These are phyloP conservation scores for Licmophora abbreviata DNA, from an alignment of 108 stramenopile genomes.

Conservation along the genomic window DNA sequence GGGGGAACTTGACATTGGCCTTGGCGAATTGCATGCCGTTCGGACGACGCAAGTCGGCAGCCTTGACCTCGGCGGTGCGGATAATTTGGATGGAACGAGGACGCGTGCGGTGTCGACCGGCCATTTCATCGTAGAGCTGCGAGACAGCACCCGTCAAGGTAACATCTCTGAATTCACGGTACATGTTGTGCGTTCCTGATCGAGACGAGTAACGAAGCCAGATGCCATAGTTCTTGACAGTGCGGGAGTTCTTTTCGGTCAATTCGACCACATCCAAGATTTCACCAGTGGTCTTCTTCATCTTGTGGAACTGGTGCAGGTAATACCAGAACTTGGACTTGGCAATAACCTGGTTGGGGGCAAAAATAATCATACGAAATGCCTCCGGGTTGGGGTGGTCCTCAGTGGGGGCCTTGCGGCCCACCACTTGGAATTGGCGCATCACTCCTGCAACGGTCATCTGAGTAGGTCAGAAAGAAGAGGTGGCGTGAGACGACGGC, in stretches of 20 bases:
- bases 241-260: constrained; percentile 91
- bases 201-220: constrained; percentile 98
- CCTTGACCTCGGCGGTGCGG: constrained; percentile 85
- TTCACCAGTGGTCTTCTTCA: constrained; percentile 99
- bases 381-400: constrained; percentile 96
- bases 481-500: no score
- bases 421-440: constrained; percentile 98
- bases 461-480: background rate
- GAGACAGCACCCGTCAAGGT: constrained; percentile 94
- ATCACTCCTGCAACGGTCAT: constrained; percentile 89
- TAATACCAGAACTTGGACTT: constrained; percentile 99
- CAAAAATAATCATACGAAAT: constrained; percentile 99
- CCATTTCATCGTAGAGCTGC: constrained; percentile 99
- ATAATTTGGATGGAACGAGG: constrained; percentile 99
- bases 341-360: constrained; percentile 92
- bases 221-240: constrained; percentile 99
- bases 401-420: constrained; percentile 96
- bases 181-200: constrained; percentile 99
- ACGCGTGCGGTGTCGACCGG: constrained; percentile 98
- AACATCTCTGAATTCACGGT: constrained; percentile 98
- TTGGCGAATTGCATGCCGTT: constrained; percentile 90
- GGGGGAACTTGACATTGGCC: constrained; percentile 93
- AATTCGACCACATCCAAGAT: constrained; percentile 97
- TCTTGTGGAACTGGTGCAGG: constrained; percentile 99
- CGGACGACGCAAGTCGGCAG: constrained; percentile 86